Conservation (phyloP, 1,139 yeast genomes). For the Candida sojae region DNA sequence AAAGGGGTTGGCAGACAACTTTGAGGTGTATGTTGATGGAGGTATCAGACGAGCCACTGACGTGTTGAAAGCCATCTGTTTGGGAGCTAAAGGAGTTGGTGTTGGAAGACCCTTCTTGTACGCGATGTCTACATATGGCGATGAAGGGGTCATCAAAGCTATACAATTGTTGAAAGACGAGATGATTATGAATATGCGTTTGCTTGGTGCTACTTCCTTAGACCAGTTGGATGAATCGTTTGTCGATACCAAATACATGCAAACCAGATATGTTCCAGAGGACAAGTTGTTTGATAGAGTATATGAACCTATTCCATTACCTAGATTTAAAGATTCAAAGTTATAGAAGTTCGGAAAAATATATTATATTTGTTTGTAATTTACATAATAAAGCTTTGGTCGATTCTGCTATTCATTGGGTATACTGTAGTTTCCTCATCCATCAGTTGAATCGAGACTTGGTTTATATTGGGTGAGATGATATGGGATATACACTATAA, state of each 20-base stretch:
- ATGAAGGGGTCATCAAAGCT: slow-evolving; percentile 76
- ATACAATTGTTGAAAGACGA: slow-evolving; percentile 80
- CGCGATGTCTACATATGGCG: slow-evolving; percentile 74
- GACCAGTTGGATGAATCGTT: slow-evolving; percentile 57
- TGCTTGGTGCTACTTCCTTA: slow-evolving; percentile 72
- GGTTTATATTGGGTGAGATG: no score
- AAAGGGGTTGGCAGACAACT: slow-evolving; percentile 43
- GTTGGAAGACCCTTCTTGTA: slow-evolving; percentile 72
- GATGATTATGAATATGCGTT: slow-evolving; percentile 83
- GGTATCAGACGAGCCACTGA: slow-evolving; percentile 76
- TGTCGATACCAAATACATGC: slow-evolving; percentile 28
- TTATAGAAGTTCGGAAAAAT: no score
- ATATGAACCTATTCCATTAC: slow-evolving; percentile 40
- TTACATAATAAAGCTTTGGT: background rate
- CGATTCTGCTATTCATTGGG: no score
- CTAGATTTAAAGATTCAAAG: slow-evolving; percentile 32
- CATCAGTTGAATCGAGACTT: no score
- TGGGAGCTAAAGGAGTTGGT: slow-evolving; percentile 76
- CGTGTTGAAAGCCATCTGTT: slow-evolving; percentile 62
- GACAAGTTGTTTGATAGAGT: slow-evolving; percentile 38
- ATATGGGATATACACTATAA: no score
- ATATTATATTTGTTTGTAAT: background rate
- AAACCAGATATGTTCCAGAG: slow-evolving; percentile 26
- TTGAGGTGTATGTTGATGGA: slow-evolving; percentile 60
- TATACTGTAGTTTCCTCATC: no score